A percentile compares a stretch with the other conserved stretches of the same genome.
phyloP scores from a whole-genome alignment of 1,284 basidiomycete species.

The Anthracocystis walkeri region DNA sequence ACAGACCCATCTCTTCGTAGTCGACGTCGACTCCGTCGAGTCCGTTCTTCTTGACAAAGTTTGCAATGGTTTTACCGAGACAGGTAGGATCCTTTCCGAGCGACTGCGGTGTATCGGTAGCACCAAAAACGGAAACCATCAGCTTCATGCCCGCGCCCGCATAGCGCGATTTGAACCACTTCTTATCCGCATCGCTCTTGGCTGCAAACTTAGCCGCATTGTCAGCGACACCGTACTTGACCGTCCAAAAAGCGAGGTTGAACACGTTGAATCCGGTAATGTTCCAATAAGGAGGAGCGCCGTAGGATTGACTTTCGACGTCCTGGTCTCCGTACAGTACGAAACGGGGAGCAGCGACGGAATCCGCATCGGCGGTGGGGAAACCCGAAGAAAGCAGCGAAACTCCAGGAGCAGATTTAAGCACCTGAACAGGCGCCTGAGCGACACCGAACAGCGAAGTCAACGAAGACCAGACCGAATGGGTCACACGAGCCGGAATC shows the following conservation, averaged over 20 bases:
- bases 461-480: constrained; percentile 32
- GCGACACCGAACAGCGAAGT: constrained; percentile 32
- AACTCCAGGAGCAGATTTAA: constrained; percentile 36
- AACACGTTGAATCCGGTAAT: constrained; percentile 70
- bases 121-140: constrained; percentile 70
- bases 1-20: constrained; percentile 72
- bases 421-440: constrained; percentile 23
- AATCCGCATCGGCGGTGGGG: constrained; percentile 46
- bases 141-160: constrained; percentile 71
- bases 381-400: constrained; percentile 39
- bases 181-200: constrained; percentile 41
- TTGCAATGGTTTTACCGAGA: constrained; percentile 57
- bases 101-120: constrained; percentile 73
- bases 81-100: constrained; percentile 27
- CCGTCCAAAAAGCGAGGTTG: constrained; percentile 72
- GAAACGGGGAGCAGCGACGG: constrained; percentile 38
- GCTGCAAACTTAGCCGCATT: constrained; percentile 60
- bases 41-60: constrained; percentile 72
- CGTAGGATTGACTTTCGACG: constrained; percentile 38
- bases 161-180: constrained; percentile 69
- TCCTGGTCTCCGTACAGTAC: constrained; percentile 51
- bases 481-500: constrained; percentile 39
- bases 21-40: constrained; percentile 76
- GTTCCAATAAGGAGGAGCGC: constrained; percentile 44
- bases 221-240: constrained; percentile 66